A percentile compares a stretch with the other conserved stretches of the same genome.
Conservation (phyloP, 768 basidiomycete species). For the Chalciporus sphaerocephalus region DNA sequence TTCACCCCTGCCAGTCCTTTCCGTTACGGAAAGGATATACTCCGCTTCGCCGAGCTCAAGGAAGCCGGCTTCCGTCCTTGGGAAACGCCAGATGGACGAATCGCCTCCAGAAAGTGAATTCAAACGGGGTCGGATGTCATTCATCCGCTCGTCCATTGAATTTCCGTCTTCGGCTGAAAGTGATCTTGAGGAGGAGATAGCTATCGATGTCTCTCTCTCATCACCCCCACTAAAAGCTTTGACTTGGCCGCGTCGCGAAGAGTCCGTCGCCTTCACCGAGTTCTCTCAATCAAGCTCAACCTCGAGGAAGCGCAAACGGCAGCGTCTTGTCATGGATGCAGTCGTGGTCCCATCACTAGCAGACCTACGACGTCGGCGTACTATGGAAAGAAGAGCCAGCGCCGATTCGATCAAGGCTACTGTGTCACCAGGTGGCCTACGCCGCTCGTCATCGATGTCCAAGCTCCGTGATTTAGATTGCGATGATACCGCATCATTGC, state of each 20-base stretch:
- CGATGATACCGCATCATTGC: conserved; percentile 10
- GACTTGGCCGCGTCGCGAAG: not conserved
- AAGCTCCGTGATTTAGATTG: conserved; percentile 11
- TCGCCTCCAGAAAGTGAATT: conserved; percentile 23
- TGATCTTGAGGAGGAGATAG: conserved; percentile 31
- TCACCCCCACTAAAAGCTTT: conserved; percentile 16
- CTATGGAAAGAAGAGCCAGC: conserved; percentile 21
- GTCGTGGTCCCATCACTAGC: conserved; percentile 44
- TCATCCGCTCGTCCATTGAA: conserved; percentile 31
- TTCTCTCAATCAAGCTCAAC: conserved; percentile 1
- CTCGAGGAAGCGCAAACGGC: conserved; percentile 41
- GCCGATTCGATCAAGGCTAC: conserved; percentile 4
- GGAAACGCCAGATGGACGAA: conserved; percentile 46
- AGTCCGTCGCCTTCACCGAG: conserved; percentile 1
- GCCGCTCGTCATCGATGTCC: conserved; percentile 26
- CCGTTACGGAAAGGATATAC: conserved; percentile 46
- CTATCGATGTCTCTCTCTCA: conserved; percentile 22
- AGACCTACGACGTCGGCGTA: conserved; percentile 21
- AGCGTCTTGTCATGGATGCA: conserved; percentile 47
- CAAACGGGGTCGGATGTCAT: conserved; percentile 28
- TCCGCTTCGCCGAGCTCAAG: conserved; percentile 33
- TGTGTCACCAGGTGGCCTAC: conserved; percentile 15
- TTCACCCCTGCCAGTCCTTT: conserved; percentile 37
- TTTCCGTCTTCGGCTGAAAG: conserved; percentile 24
- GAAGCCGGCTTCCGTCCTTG: conserved; percentile 26